These are phyloP conservation scores for Pichia cactophila DNA, from an alignment of 1,139 yeast species.

Conservation along the genomic window DNA sequence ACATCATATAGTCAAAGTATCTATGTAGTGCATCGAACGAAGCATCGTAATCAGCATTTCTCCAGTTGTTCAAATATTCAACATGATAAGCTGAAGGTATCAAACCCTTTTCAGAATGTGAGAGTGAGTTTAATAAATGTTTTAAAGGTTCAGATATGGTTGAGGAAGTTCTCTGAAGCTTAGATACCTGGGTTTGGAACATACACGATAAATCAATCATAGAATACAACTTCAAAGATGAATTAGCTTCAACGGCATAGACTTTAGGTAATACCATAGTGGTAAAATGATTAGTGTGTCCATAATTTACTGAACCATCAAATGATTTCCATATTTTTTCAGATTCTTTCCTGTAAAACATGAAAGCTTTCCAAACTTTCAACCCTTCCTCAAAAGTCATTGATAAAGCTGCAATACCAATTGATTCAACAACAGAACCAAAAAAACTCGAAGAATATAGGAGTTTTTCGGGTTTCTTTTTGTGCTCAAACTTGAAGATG, in stretches of 20 bases:
- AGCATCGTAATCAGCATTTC: slow-evolving; percentile 59
- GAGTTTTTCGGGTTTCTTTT: slow-evolving; percentile 14
- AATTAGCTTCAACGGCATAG: slow-evolving; percentile 17
- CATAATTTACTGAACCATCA: neutral
- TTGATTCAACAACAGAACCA: slow-evolving; percentile 39
- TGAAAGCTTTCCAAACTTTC: slow-evolving; percentile 47
- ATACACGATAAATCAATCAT: slow-evolving; percentile 46
- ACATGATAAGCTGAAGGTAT: slow-evolving; percentile 63
- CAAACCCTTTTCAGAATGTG: slow-evolving; percentile 43
- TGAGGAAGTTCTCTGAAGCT: slow-evolving; percentile 48
- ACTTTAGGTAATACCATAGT: slow-evolving; percentile 2
- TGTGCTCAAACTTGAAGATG: neutral
- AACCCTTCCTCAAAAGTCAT: slow-evolving; percentile 53
- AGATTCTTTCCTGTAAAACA: slow-evolving; percentile 38
- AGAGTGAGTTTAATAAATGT: slow-evolving; percentile 40
- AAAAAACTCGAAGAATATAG: slow-evolving; percentile 33
- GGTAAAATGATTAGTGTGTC: neutral
- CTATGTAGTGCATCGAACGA: slow-evolving; percentile 70
- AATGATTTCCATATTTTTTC: slow-evolving; percentile 20
- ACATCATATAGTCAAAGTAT: slow-evolving; percentile 81
- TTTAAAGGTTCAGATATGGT: slow-evolving; percentile 42
- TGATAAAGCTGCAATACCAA: slow-evolving; percentile 37
- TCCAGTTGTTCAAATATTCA: slow-evolving; percentile 55
- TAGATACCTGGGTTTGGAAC: slow-evolving; percentile 49
- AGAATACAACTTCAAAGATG: slow-evolving; percentile 25